A percentile compares a stretch with the other conserved stretches of the same genome.
Conservation (phyloP, 139 green algal genomes). For the Diplosphaera chodatii region DNA sequence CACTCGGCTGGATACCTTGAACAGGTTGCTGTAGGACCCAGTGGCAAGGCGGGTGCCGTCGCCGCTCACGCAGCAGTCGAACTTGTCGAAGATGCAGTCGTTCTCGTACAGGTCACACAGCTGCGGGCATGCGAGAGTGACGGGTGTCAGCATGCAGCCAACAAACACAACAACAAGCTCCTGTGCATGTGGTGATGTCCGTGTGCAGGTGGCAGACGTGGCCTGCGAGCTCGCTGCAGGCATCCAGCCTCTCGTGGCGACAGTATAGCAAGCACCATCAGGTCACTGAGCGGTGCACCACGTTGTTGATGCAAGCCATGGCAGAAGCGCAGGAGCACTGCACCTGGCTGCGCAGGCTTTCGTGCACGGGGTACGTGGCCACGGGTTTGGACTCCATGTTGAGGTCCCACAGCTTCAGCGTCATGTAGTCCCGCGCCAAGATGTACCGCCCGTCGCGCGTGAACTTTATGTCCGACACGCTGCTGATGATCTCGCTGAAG, state of each 20-base stretch:
- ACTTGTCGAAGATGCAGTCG: constrained; percentile 99
- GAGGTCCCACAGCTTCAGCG: constrained; percentile 96
- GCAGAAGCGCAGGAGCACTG: too few relatives aligned
- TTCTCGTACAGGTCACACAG: constrained; percentile 98
- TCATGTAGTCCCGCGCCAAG: constrained; percentile 96
- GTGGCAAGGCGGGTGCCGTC: constrained; percentile 72
- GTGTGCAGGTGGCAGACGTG: too few relatives aligned
- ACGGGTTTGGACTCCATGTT: constrained; percentile 80
- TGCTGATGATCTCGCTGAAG: constrained; percentile 96
- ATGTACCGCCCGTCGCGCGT: constrained; percentile 80
- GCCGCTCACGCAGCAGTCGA: constrained; percentile 85
- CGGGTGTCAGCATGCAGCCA: too few relatives aligned
- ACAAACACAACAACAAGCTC: too few relatives aligned
- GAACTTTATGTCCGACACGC: constrained; percentile 93
- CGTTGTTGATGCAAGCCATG: too few relatives aligned
- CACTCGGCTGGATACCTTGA: constrained; percentile 55
- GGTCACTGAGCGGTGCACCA: too few relatives aligned
- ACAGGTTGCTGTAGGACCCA: constrained; percentile 91
- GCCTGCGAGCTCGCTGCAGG: too few relatives aligned
- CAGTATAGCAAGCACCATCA: too few relatives aligned
- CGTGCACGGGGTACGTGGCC: constrained; percentile 85
- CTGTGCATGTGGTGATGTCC: too few relatives aligned
- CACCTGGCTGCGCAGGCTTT: constrained; percentile 74
- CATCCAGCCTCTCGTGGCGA: too few relatives aligned
- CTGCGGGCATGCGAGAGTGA: constrained; percentile 35